Percentiles rank a stretch among this genome's conserved stretches.
Conservation (phyloP, 1,139 yeast genomes). For the Yamadazyma atmosphaerica region DNA sequence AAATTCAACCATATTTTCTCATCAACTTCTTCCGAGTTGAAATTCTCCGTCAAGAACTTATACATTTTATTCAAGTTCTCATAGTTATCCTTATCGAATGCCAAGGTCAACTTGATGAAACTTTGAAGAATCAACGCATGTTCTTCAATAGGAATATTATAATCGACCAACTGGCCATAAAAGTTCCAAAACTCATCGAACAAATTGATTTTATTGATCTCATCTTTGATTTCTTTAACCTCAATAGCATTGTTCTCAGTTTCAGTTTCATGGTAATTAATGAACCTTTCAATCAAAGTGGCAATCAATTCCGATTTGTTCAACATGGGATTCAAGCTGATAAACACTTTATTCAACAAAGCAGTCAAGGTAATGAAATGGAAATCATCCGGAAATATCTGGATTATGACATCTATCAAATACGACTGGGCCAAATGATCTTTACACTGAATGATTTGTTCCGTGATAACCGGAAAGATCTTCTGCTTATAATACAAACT, state of each 20-base stretch:
- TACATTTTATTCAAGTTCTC: constrained; percentile 64
- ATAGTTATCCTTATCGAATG: constrained; percentile 64
- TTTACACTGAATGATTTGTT: constrained; percentile 89
- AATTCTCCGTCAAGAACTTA: constrained; percentile 55
- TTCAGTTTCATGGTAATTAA: constrained; percentile 51
- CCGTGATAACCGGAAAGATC: constrained; percentile 78
- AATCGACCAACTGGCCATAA: constrained; percentile 51
- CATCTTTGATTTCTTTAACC: constrained; percentile 2
- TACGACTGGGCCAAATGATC: constrained; percentile 93
- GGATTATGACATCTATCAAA: constrained; percentile 82
- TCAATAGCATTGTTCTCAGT: constrained; percentile 18
- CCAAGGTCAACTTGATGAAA: constrained; percentile 61
- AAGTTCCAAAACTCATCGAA: constrained; percentile 62
- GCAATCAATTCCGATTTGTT: constrained; percentile 65
- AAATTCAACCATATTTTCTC: constrained; percentile 53
- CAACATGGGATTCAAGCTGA: constrained; percentile 66
- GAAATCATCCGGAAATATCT: constrained; percentile 91
- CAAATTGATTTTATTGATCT: constrained; percentile 8
- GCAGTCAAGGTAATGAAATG: constrained; percentile 74
- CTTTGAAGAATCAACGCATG: constrained; percentile 65
- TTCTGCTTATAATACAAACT: constrained; percentile 55
- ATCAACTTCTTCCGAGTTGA: constrained; percentile 21
- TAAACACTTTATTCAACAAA: constrained; percentile 64
- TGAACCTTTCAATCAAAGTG: constrained; percentile 72
- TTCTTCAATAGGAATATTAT: constrained; percentile 63